Base-by-base conservation (phyloP, 805 yeast genomes). In the Hanseniaspora thailandica region DNA sequence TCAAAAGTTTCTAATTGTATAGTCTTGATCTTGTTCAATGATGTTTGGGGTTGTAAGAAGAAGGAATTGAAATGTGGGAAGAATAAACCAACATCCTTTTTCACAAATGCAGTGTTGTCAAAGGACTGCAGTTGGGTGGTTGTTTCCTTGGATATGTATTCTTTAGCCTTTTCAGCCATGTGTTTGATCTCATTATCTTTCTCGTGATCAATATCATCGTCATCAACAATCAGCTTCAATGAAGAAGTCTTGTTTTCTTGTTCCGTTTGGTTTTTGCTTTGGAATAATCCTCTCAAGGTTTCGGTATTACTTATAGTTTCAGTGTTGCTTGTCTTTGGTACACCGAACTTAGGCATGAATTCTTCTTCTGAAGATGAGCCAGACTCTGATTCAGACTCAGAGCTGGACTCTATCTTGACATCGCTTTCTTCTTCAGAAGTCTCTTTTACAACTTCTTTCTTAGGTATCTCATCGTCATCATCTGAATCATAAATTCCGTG, bases 21-120 rank as follows among this genome's bases (percentile, higher is more conserved):
- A 7, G 76, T 71, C 26, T 46, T 39, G 34, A 84, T 59, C 60
- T 80, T 82, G 55, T 76, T 77, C 46, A 87, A 65, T 64, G 85
- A 95, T 0, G 96, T 74, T 67, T 89, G 97, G 0, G 96, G 82
- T 48, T 77, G 78, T 57, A 90, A 70, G 68, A 86, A 90, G 0
- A 96, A 96, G 0, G 97, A 89, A 19, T 84, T 84, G 12, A 73
- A 69, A 64, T 90, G 97, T 1, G 82, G 70, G 75, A 94, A 90
- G 66, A 90, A 89, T 34, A 88, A 69, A 7, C 86, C 80, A 45
- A 68, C 61, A 34, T 38, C 59, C 54, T 52, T 65, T 63, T 48
- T 62, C 62, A 45, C 35, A 13, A 40, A 54, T 4, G 56, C 51
- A 13, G 47, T 13, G 5, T 57, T 43, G 8, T 54, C 57, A 7